phyloP scores from a whole-genome alignment of 2,329 filamentous ascomycete species.

The Trichoderma breve region DNA sequence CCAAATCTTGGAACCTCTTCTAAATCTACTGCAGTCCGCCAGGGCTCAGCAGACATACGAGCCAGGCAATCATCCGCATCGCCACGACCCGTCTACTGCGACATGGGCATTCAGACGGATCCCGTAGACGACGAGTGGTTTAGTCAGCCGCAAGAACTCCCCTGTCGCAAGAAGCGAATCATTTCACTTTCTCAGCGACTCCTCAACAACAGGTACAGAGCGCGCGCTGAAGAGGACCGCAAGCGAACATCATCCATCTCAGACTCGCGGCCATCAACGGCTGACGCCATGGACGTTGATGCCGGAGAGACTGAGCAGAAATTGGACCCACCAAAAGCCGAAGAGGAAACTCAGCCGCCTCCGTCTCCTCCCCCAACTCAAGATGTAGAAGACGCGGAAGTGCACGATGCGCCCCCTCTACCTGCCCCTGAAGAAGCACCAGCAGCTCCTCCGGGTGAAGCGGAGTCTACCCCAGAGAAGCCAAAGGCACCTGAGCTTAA shows the following conservation, averaged over 20 bases:
- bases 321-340: constrained; percentile 13
- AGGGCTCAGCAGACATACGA: constrained; percentile 28
- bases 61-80: constrained; percentile 41
- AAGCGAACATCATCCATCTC: constrained; percentile 28
- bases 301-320: constrained; percentile 36
- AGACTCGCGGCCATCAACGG: constrained; percentile 27
- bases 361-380: constrained; percentile 28
- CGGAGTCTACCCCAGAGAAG: constrained; percentile 26
- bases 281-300: constrained; percentile 42
- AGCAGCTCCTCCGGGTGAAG: constrained; percentile 23
- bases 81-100: constrained; percentile 46
- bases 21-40: constrained; percentile 31
- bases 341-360: constrained; percentile 24
- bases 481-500: constrained; percentile 46
- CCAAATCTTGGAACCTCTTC: constrained; percentile 33
- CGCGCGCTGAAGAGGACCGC: constrained; percentile 40
- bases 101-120: constrained; percentile 55
- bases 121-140: constrained; percentile 54
- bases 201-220: constrained; percentile 47
- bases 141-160: constrained; percentile 37
- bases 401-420: constrained; percentile 32
- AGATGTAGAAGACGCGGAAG: constrained; percentile 27
- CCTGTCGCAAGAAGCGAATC: constrained; percentile 47
- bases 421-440: constrained; percentile 25
- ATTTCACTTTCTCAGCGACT: constrained; percentile 54